Evolutionary conservation across 495 filamentous ascomycete species (phyloP).

Genomic region (Letharia lupina): DNA sequence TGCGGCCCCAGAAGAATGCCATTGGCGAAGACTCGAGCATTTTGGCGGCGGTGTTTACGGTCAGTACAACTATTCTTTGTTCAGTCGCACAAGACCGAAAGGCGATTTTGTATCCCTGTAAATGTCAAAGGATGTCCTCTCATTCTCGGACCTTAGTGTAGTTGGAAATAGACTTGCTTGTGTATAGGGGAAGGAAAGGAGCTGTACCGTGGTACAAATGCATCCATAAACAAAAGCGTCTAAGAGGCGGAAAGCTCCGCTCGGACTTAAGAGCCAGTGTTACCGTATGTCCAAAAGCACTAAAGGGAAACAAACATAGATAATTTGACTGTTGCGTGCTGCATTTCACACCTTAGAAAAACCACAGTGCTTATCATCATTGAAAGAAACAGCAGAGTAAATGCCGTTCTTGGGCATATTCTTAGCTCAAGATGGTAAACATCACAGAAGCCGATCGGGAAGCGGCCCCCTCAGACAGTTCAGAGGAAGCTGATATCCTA

Average conservation of each 20-base stretch:
- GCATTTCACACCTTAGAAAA: neutral
- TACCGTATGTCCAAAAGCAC: neutral
- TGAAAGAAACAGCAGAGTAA: neutral
- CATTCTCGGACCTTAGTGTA: neutral
- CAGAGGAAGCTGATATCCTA: conserved; percentile 40
- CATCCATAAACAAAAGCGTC: conserved; percentile 2
- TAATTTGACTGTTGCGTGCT: neutral
- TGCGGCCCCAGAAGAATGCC: conserved; percentile 77
- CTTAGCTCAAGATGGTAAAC: conserved; percentile 13
- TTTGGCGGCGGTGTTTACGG: neutral
- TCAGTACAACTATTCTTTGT: neutral
- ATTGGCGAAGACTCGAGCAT: conserved; percentile 28
- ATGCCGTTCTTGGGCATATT: neutral
- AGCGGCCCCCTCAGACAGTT: conserved; percentile 34
- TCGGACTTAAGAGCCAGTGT: neutral
- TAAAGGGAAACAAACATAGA: neutral
- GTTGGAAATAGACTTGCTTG: neutral
- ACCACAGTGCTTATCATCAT: neutral
- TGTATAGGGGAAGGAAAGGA: neutral
- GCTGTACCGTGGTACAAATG: neutral
- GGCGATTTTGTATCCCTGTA: too few relatives aligned
- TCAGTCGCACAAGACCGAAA: neutral
- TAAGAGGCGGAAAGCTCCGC: neutral
- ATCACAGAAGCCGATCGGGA: neutral
- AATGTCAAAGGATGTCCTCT: too few relatives aligned